Base-by-base conservation (phyloP, 352 stramenopile species). In the Plasmopara viticola region DNA sequence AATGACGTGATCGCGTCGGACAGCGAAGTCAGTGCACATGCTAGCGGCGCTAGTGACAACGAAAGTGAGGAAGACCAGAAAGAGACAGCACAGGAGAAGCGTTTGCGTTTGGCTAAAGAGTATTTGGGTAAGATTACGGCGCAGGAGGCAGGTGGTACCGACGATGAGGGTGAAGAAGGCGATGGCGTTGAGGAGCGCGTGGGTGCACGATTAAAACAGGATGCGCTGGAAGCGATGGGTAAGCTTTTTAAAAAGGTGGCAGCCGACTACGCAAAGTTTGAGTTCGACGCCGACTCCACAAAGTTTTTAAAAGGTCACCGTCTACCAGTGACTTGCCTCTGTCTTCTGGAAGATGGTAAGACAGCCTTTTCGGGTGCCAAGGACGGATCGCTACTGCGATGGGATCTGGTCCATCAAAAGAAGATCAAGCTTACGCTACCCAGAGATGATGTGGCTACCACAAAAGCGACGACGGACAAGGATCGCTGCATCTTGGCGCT, bases 311-410 rank as follows among this genome's bases (percentile, higher is more conserved):
- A 81, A 54, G 78, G 86, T 45, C 73, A 91, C 54, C 72, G 68
- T 52, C 70, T 96, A 54, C 70, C 90, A 0, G 73, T 96, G 46
- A 97, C 94, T 20, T 91, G 75, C 53, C 61, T 97, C 9, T 94
- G 85, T 54, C 69, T 97, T 42, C 73, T 79, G 15, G 74, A 91
- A 28, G 88, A 97, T 64, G 88, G 96, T 45, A 74, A 80, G 51
- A 94, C 76, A 2, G 87, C 85, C 15, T 97, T 94, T 64, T 97
- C 90, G 25, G 82, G 82, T 7, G 75, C 84, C 33, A 98, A 98
- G 66, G 94, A 98, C 62, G 94, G 95, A 48, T 86, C 82, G 14
- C 78, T 98, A 38, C 50, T 97, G 53, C 76, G 79, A 17, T 98
- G 90, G 90, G 78, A 87, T 57, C 57, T 94, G 78, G 70, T 90